phyloP scores from a whole-genome alignment of 495 filamentous ascomycete species.

The Chaetomium fimeti region DNA sequence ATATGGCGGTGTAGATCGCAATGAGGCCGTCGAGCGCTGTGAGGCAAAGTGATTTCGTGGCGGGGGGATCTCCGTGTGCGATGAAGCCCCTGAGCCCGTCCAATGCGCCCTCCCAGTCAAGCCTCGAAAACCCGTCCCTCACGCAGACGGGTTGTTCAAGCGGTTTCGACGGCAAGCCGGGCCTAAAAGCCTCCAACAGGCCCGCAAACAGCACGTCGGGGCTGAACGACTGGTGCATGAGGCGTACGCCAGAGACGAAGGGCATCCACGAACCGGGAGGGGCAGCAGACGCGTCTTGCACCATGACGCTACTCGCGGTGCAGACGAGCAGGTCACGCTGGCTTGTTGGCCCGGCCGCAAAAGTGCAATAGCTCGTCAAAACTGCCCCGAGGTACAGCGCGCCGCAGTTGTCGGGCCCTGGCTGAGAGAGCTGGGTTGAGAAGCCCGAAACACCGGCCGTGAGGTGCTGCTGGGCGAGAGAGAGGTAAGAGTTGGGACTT shows the following conservation, averaged over 20 bases:
- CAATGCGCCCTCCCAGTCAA: conserved; percentile 5
- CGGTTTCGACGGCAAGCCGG: not conserved
- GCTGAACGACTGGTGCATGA: conserved; percentile 7
- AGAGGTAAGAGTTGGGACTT: not conserved
- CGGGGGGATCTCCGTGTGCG: not conserved
- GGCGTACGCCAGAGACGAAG: conserved; percentile 4
- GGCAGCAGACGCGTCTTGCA: not conserved
- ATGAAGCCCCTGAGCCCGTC: conserved; percentile 9
- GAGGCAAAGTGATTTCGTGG: not conserved
- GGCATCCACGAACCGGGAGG: conserved; percentile 1
- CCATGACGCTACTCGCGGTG: not conserved
- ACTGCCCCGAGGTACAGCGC: conserved; percentile 6
- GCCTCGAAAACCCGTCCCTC: not conserved
- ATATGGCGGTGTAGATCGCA: not conserved
- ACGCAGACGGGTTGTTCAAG: not conserved
- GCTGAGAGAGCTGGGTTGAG: conserved; percentile 2
- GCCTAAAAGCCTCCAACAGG: not conserved
- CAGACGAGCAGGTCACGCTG: conserved; percentile 1
- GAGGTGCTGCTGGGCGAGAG: conserved; percentile 12
- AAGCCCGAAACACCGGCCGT: conserved; percentile 9
- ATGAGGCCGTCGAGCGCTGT: not conserved
- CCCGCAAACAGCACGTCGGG: conserved; percentile 11
- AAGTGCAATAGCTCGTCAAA: conserved; percentile 5
- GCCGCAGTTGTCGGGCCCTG: conserved; percentile 7
- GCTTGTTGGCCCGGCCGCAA: not conserved